These are phyloP conservation scores for Lepidopterella palustris DNA, from an alignment of 495 filamentous ascomycete genomes.

Conservation along the genomic window DNA sequence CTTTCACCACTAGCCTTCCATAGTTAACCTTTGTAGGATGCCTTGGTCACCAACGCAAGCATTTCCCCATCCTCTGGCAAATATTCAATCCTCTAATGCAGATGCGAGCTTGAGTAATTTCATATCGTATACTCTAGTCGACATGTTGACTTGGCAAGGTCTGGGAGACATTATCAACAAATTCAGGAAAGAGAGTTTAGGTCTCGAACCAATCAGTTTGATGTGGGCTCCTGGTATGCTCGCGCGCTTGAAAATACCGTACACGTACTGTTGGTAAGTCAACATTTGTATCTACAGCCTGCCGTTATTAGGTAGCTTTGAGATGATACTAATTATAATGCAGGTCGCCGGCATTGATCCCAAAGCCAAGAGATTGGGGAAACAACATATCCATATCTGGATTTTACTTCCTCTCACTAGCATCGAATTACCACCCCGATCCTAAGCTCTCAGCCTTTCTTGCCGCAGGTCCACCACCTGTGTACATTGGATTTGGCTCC, in stretches of 20 bases:
- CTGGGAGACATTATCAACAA: conserved; percentile 56
- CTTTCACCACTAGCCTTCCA: background rate
- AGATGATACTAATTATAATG: background rate
- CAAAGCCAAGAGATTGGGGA: conserved; percentile 57
- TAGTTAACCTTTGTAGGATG: conserved; percentile 36
- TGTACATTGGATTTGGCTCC: conserved; percentile 64
- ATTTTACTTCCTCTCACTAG: conserved; percentile 53
- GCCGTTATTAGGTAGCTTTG: background rate
- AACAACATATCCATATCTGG: conserved; percentile 53
- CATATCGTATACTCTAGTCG: conserved; percentile 54
- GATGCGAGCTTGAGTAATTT: conserved; percentile 48
- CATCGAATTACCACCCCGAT: conserved; percentile 46
- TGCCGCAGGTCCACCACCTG: conserved; percentile 46
- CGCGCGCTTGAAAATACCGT: conserved; percentile 46
- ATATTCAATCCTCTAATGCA: conserved; percentile 44
- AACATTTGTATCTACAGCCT: background rate
- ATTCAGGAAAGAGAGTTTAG: conserved; percentile 46
- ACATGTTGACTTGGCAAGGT: conserved; percentile 63
- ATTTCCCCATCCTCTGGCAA: conserved; percentile 54
- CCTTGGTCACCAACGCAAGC: conserved; percentile 51
- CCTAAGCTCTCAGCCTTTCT: conserved; percentile 50
- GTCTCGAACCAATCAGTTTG: conserved; percentile 48
- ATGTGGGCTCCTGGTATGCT: conserved; percentile 44
- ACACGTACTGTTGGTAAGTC: conserved; percentile 55
- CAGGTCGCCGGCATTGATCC: conserved; percentile 54